A percentile compares a stretch with the other conserved stretches of the same genome.
phyloP scores from a whole-genome alignment of 2,329 filamentous ascomycete genomes.

The Zelopaecilomyces penicillatus region DNA sequence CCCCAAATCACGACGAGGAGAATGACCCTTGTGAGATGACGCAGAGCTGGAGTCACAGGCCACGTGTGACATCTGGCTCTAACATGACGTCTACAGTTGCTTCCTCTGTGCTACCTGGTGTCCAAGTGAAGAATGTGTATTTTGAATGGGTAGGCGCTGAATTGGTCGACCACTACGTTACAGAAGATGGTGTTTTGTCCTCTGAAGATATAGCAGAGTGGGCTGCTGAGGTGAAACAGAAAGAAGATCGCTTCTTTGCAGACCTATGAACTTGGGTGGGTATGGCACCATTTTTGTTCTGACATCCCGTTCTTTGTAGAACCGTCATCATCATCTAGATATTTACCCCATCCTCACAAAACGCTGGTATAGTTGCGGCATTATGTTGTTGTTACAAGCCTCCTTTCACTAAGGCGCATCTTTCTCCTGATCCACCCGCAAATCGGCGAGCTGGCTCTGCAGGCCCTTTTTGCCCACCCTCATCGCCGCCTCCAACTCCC shows the following conservation, averaged over 20 bases:
- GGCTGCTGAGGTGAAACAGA: conserved; percentile 27
- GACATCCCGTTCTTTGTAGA: too few species aligned
- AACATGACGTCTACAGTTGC: conserved; percentile 2
- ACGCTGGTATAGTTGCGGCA: too few species aligned
- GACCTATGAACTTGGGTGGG: conserved; percentile 23
- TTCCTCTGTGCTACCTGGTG: conserved; percentile 2
- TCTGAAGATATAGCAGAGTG: conserved; percentile 29
- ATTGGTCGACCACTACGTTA: conserved; percentile 46
- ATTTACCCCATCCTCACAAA: too few species aligned
- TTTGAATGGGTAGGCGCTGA: conserved; percentile 51
- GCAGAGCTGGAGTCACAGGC: conserved; percentile 33
- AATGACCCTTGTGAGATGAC: conserved; percentile 45
- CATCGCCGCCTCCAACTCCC: conserved; percentile 61
- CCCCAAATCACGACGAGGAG: conserved; percentile 33
- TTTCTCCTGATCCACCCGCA: conserved; percentile 16
- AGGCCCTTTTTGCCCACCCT: conserved; percentile 58
- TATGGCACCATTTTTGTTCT: not conserved
- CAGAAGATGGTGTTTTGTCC: conserved; percentile 41
- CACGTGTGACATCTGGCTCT: not conserved
- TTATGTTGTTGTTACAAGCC: too few species aligned
- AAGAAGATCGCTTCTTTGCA: conserved; percentile 35
- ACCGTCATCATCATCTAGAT: too few species aligned
- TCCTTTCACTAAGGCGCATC: conserved; percentile 9
- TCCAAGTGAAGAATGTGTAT: conserved; percentile 41
- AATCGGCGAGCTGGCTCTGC: conserved; percentile 46